These are phyloP conservation scores for Nemania sp. DNA, from an alignment of 2,329 filamentous ascomycete species.

Conservation along the genomic window DNA sequence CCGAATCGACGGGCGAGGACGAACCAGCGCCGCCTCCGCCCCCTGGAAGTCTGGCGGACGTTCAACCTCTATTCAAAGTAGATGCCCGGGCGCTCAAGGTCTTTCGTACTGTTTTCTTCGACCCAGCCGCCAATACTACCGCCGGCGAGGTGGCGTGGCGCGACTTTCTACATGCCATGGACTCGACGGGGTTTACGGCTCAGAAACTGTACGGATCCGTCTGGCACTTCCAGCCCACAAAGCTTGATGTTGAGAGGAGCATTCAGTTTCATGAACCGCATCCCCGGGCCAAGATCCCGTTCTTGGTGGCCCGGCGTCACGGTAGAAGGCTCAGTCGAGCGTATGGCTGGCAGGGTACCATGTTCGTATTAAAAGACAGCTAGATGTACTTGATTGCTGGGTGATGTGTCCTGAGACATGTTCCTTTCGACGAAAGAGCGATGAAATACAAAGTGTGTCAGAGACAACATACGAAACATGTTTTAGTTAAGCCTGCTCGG, in stretches of 20 bases:
- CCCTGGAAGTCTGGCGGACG: conserved; percentile 5
- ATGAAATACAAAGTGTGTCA: no score
- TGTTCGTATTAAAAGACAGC: conserved; percentile 45
- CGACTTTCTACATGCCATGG: conserved; percentile 59
- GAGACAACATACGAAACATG: no score
- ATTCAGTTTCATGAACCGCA: conserved; percentile 68
- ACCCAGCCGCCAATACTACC: conserved; percentile 38
- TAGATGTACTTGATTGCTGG: no score
- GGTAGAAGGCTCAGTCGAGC: conserved; percentile 54
- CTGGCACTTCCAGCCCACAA: conserved; percentile 57
- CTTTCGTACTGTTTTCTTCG: conserved; percentile 49
- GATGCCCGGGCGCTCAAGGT: conserved; percentile 43
- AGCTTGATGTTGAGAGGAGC: conserved; percentile 48
- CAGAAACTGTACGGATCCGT: conserved; percentile 64
- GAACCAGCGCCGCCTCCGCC: neutral
- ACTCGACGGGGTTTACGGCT: conserved; percentile 52
- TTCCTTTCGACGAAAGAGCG: no score
- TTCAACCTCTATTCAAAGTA: conserved; percentile 32
- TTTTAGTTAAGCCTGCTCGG: no score
- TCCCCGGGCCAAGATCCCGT: conserved; percentile 56
- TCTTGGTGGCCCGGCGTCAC: conserved; percentile 49
- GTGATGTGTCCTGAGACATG: no score
- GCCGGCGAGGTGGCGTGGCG: conserved; percentile 57
- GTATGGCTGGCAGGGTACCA: conserved; percentile 55
- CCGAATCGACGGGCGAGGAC: conserved; percentile 8